Evolutionary conservation across 148 eudicot genomes (phyloP).

Genomic region (Fagopyrum homotropicum): DNA sequence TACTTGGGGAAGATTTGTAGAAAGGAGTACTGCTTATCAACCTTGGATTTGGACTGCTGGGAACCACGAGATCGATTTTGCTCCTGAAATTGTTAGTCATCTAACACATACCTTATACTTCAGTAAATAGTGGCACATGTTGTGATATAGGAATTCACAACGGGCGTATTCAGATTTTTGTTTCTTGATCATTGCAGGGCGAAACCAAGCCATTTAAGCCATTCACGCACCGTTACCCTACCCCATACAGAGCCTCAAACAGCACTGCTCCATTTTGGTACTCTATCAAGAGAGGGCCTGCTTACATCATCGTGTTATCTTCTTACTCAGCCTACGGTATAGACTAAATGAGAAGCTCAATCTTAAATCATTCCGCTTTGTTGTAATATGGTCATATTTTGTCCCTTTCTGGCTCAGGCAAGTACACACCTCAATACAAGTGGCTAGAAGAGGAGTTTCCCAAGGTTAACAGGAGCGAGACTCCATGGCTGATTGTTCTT

Average conservation of each 20-base stretch:
- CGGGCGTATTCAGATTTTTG: neutral
- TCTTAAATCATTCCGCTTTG: neutral
- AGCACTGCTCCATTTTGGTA: conserved; percentile 43
- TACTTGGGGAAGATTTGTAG: conserved; percentile 12
- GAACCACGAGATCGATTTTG: conserved; percentile 13
- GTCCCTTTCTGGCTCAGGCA: conserved; percentile 11
- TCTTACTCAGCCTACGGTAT: conserved; percentile 16
- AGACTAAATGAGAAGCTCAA: neutral
- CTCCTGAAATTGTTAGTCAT: conserved; percentile 8
- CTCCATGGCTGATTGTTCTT: conserved; percentile 40
- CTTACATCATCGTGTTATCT: conserved; percentile 24
- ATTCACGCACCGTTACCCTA: conserved; percentile 28
- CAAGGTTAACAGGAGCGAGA: conserved; percentile 24
- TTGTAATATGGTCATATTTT: neutral
- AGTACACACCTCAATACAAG: conserved; percentile 29
- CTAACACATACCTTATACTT: neutral
- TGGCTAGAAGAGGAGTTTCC: conserved; percentile 26
- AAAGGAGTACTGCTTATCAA: conserved; percentile 13
- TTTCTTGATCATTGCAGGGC: conserved; percentile 24
- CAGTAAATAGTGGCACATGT: neutral
- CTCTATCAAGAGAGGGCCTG: conserved; percentile 25
- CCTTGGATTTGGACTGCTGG: conserved; percentile 19
- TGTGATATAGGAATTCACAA: too few species aligned
- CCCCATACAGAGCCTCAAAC: conserved; percentile 33
- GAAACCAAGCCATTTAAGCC: conserved; percentile 45